Conservation (phyloP, 352 stramenopile species). For the Globisporangium uncinulatum region DNA sequence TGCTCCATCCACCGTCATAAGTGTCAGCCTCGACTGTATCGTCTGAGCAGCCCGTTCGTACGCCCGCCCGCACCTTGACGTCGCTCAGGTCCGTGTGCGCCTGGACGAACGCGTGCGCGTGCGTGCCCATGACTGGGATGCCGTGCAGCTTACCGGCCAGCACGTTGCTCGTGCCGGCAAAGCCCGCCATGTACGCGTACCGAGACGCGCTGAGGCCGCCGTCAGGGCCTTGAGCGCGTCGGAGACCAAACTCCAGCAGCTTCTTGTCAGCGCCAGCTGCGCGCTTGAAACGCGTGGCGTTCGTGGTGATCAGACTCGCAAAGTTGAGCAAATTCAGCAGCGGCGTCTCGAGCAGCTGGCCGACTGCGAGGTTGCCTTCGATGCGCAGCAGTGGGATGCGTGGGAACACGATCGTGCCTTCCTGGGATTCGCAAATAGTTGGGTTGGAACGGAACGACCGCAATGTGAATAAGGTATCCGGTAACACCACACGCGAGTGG, state of each 20-base stretch:
- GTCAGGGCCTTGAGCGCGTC: slow-evolving; percentile 95
- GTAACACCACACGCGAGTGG: not conserved
- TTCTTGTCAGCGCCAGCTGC: slow-evolving; percentile 85
- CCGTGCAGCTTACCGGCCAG: slow-evolving; percentile 94
- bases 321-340: slow-evolving; percentile 98
- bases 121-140: slow-evolving; percentile 95
- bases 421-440: slow-evolving; percentile 18
- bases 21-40: not conserved
- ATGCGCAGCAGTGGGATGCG: slow-evolving; percentile 93
- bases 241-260: slow-evolving; percentile 92
- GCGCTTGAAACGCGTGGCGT: slow-evolving; percentile 95
- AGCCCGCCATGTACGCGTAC: slow-evolving; percentile 98
- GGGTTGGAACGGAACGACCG: too few species aligned
- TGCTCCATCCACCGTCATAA: not conserved
- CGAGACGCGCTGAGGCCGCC: slow-evolving; percentile 95
- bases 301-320: slow-evolving; percentile 96
- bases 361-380: slow-evolving; percentile 91
- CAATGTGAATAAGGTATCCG: too few species aligned
- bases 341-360: slow-evolving; percentile 97
- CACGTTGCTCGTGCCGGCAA: slow-evolving; percentile 97
- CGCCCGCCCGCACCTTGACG: slow-evolving; percentile 36
- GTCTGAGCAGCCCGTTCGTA: not conserved
- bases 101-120: slow-evolving; percentile 98
- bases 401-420: slow-evolving; percentile 97
- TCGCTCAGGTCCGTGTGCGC: slow-evolving; percentile 92